Evolutionary conservation across 495 filamentous ascomycete genomes (phyloP), one percentile per base, ranked within the genome.

Genomic region (Haplographium delicatum): DNA sequence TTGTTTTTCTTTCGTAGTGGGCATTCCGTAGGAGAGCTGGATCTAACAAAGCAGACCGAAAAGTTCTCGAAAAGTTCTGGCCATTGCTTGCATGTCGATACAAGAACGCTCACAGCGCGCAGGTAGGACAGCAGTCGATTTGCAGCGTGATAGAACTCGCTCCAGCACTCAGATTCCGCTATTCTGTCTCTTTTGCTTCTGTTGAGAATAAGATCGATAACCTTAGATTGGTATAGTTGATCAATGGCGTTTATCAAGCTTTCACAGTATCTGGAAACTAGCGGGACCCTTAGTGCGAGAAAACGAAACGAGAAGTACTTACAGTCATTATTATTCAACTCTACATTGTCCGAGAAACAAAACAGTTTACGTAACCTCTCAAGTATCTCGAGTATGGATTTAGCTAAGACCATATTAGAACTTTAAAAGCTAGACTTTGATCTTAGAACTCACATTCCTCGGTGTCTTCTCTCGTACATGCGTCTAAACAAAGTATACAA

Each of bases 51-150:
- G 33, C 18, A 44, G 8, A 61, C 42, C 26, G 47, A 13, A 34
- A 50, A 56, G 45, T 26, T 19, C 1, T 57, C 50, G 38, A 61
- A 57, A 30, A 61, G 58, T 19, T 47, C 41, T 43, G 58, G 58
- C 54, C 53, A 57, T 37, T 25, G 38, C 7, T 43, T 25, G 23
- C 45, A 39, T 15, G 47, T 34, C n/a, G 20, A 31, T 18, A 57
- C 3, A 28, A 61, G 26, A 23, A 41, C 27, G 13, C 35, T 37
- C 19, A 48, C 41, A 19, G 45, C 54, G 19, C 40, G 19, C 10
- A 43, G 25, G 42, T 61, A 61, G 5, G 54, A 57, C n/a, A 51
- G 50, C 10, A 61, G 47, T 8, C 58, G 58, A 10, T 50, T 42
- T 9, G 47, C 34, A 16, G 42, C 41, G 31, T 61, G 58, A 24